Conservation (phyloP, 345 rosid species). For the Syzygium oleosum region DNA sequence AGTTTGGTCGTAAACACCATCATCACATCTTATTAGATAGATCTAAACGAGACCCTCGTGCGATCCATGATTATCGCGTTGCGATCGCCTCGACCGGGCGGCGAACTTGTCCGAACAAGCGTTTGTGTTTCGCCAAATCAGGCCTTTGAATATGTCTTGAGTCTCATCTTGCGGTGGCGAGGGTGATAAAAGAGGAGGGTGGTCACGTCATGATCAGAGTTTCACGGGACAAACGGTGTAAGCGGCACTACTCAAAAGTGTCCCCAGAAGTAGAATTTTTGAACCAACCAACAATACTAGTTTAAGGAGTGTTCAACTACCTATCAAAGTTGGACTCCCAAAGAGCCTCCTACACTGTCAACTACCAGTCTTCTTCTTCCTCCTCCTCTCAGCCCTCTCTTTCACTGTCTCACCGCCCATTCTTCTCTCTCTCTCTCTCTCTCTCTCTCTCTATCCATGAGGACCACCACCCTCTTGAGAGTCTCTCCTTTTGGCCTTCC, state of each 20-base stretch:
- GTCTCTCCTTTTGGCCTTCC: background rate
- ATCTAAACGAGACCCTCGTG: background rate
- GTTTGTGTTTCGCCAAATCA: background rate
- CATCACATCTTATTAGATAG: background rate
- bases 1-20: background rate
- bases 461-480: background rate
- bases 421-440: background rate
- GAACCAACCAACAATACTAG: background rate
- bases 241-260: background rate
- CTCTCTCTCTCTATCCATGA: background rate
- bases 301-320: conserved; percentile 1
- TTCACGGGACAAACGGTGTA: background rate
- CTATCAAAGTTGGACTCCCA: conserved; percentile 9
- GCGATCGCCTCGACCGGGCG: background rate
- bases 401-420: conserved; percentile 1
- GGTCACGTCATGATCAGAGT: background rate
- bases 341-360: background rate
- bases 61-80: background rate
- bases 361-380: conserved; percentile 10
- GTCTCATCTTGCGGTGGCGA: background rate
- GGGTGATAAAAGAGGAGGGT: background rate
- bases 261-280: background rate
- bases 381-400: background rate
- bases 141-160: background rate
- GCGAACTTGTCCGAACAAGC: too few species aligned